Conservation (phyloP, 345 rosid species). For the Geranium rotundifolium region DNA sequence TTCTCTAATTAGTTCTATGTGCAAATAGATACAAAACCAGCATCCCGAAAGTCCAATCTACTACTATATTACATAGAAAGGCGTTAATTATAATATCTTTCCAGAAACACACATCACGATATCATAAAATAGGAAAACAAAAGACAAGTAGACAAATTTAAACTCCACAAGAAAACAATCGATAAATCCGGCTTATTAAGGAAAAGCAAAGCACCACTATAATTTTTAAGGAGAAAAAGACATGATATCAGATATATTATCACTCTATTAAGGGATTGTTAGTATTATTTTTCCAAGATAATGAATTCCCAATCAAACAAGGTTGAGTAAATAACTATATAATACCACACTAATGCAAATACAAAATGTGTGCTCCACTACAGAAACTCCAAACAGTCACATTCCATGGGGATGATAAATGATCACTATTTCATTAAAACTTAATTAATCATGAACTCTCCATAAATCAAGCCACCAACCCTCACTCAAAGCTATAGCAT, state of each 20-base stretch:
- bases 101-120: not conserved
- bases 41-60: not conserved
- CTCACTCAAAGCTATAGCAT: not conserved
- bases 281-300: constrained; percentile 7
- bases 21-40: not conserved
- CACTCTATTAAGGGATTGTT: constrained; percentile 2
- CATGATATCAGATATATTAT: not conserved
- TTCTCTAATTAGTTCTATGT: not conserved
- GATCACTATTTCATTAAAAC: not conserved
- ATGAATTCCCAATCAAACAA: constrained; percentile 9
- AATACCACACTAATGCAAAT: not conserved
- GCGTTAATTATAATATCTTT: too few relatives aligned
- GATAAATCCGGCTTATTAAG: not conserved
- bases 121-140: not conserved
- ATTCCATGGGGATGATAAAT: constrained; percentile 1
- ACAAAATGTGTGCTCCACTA: constrained; percentile 10
- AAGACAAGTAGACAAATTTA: not conserved
- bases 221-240: not conserved
- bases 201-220: not conserved
- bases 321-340: constrained; percentile 10
- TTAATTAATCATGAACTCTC: not conserved
- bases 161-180: not conserved
- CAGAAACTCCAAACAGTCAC: constrained; percentile 6
- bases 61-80: too few relatives aligned
- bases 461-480: constrained; percentile 3